A percentile compares a stretch with the other conserved stretches of the same genome.
phyloP scores from a whole-genome alignment of 2,329 filamentous ascomycete genomes.

The Claviceps sp. region DNA sequence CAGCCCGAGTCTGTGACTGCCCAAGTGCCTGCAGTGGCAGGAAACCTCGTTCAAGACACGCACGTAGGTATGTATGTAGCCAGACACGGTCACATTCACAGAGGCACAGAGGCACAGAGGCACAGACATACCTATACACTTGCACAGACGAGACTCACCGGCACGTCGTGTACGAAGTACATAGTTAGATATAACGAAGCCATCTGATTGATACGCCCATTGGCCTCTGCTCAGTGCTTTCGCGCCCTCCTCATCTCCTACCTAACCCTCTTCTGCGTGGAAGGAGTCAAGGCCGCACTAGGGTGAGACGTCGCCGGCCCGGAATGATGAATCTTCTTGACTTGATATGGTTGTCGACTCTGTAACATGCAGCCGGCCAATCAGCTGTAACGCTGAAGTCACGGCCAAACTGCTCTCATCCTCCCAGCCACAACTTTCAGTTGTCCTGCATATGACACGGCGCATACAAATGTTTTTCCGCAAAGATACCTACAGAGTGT shows the following conservation, averaged over 20 bases:
- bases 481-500: no score
- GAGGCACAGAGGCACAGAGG: neutral
- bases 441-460: neutral
- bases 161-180: neutral
- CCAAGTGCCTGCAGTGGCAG: neutral
- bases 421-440: neutral
- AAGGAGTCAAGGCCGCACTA: neutral
- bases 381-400: neutral
- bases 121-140: neutral
- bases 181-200: neutral
- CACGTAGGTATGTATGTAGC: neutral
- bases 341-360: slow-evolving; percentile 1
- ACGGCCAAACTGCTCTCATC: slow-evolving; percentile 1
- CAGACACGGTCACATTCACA: neutral
- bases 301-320: neutral
- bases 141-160: neutral
- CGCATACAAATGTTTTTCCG: no score
- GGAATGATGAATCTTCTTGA: neutral
- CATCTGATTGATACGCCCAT: neutral
- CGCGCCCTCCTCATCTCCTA: neutral
- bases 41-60: neutral
- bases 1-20: neutral
- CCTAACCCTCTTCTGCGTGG: neutral
- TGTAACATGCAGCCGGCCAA: slow-evolving; percentile 1
- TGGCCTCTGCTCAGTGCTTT: neutral